phyloP scores from a whole-genome alignment of 2,329 filamentous ascomycete genomes.

The Acrocalymma vagum region DNA sequence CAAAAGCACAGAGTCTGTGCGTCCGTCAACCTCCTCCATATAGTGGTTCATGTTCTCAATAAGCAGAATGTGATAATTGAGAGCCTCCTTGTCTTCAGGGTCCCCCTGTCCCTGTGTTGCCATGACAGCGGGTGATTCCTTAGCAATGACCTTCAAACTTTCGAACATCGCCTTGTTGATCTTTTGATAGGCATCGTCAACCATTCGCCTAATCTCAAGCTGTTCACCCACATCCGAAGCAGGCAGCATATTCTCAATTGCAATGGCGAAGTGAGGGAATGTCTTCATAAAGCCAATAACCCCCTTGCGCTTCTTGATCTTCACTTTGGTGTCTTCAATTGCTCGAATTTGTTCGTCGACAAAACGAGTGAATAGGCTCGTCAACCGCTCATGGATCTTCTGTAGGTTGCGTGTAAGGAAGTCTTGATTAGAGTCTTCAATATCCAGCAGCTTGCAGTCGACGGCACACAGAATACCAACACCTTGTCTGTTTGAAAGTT shows the following conservation, averaged over 20 bases:
- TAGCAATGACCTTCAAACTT: conserved; percentile 92
- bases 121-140: conserved; percentile 65
- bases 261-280: conserved; percentile 85
- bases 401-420: conserved; percentile 83
- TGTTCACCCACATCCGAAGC: conserved; percentile 61
- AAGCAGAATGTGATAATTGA: conserved; percentile 96
- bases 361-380: conserved; percentile 83
- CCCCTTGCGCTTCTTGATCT: conserved; percentile 97
- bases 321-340: conserved; percentile 98
- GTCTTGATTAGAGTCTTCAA: conserved; percentile 92
- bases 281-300: conserved; percentile 95
- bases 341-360: conserved; percentile 94
- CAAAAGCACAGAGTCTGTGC: conserved; percentile 77
- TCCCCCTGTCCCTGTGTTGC: conserved; percentile 65
- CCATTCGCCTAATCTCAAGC: conserved; percentile 74
- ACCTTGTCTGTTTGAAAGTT: conserved; percentile 73
- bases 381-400: conserved; percentile 78
- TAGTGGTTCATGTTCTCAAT: conserved; percentile 99
- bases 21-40: conserved; percentile 85
- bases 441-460: conserved; percentile 78
- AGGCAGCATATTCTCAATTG: conserved; percentile 83
- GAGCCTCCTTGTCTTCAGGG: conserved; percentile 90
- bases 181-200: conserved; percentile 87
- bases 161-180: conserved; percentile 98
- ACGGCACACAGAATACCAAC: conserved; percentile 84